A percentile compares a stretch with the other conserved stretches of the same genome.
Evolutionary conservation across 306 rosid genomes (phyloP).

Genomic region (Acacia melanoxylon): DNA sequence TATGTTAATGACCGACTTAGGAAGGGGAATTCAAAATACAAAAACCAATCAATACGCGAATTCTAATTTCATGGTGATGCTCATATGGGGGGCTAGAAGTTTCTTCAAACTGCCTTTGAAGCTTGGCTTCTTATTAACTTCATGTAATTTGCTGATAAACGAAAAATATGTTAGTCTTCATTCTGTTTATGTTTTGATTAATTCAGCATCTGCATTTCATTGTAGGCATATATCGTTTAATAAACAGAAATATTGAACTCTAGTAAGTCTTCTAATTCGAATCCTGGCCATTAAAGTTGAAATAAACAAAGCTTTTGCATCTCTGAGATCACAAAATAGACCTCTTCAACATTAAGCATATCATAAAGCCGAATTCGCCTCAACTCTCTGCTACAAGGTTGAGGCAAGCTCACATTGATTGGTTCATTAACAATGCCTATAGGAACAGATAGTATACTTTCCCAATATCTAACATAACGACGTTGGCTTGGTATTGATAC

Average conservation of each 20-base stretch:
- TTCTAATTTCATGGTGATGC: neutral
- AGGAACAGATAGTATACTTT: constrained; percentile 53
- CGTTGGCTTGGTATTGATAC: constrained; percentile 99
- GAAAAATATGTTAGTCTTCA: neutral
- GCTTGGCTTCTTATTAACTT: neutral
- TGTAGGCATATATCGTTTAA: neutral
- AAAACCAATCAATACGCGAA: neutral
- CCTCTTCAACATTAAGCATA: constrained; percentile 56
- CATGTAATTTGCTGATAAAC: neutral
- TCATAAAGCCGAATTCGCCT: constrained; percentile 82
- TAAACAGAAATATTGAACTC: neutral
- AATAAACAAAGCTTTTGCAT: constrained; percentile 61
- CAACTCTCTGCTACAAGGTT: constrained; percentile 72
- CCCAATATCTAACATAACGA: constrained; percentile 80
- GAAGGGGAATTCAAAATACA: constrained; percentile 3
- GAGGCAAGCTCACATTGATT: constrained; percentile 58
- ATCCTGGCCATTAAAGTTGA: neutral
- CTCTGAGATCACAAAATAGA: constrained; percentile 79
- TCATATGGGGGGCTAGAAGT: neutral
- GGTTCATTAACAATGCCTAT: constrained; percentile 37
- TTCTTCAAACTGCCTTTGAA: neutral
- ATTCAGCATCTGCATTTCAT: neutral
- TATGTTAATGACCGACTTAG: neutral
- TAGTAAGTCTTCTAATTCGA: neutral
- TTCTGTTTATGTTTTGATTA: neutral